Evolutionary conservation across 345 rosid genomes (phyloP), one percentile per base, ranked within the genome.

Genomic region (Draba incana): DNA sequence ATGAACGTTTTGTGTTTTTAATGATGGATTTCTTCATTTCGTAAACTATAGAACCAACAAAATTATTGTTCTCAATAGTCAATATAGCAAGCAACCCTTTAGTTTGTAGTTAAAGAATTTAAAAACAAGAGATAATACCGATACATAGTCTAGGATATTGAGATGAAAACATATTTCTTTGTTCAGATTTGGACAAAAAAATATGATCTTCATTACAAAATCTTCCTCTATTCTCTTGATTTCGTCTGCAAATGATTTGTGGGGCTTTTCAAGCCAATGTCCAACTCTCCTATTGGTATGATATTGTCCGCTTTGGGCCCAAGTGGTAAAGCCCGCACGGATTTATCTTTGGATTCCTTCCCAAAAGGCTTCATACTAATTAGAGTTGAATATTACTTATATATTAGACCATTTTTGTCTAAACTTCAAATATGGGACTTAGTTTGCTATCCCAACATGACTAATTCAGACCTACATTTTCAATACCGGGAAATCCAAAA

Each of bases 121-220:
- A 1, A 45, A 27, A 15, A 8, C 3, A 23, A 47, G 47, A 14
- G 24, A 23, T 47, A 23, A 57, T 23, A 15, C 24, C 7, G 9
- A 48, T 8, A 48, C 46, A 33, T 14, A 49, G 49, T 64, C 16
- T 11, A 12, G 12, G 20, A 48, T 12, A 27, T 13, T 63, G n/a
- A 49, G 33, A 3, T 44, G 66, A 69, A 58, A n/a, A 51, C 51
- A 51, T 14, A 13, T 33, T 14, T 39, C 43, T 6, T 57, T 20
- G 51, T n/a, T 31, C 33, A 68, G 8, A 60, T 50, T 51, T 15
- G 31, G 45, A 59, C 35, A 69, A 50, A 14, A 20, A 50, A 14
- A 20, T 25, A 8, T 59, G 15, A 13, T 58, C 28, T 59, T 49
- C 47, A 16, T 50, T 50, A 41, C 51, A 14, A 38, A 58, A 27